phyloP scores from a whole-genome alignment of 305 asterid genomes.

The Solanum chacoense region DNA sequence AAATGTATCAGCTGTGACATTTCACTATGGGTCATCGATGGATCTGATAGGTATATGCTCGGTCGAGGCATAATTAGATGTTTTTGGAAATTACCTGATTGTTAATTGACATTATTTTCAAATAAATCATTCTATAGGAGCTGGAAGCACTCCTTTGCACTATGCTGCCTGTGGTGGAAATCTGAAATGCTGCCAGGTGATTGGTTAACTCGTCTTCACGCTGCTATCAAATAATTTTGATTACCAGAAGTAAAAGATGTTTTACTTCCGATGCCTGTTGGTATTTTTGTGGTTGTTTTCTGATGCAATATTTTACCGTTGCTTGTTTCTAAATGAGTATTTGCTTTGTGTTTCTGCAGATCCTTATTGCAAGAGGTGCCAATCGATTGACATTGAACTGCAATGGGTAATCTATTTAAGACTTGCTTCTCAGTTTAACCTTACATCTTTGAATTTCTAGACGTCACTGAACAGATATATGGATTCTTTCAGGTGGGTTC shows the following conservation, averaged over 20 bases:
- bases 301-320: not conserved
- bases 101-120: not conserved
- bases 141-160: constrained; percentile 98
- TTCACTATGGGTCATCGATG: constrained; percentile 90
- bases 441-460: not conserved
- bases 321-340: not conserved
- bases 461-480: not conserved
- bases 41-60: constrained; percentile 69
- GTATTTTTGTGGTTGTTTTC: not conserved
- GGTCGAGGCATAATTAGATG: not conserved
- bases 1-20: constrained; percentile 65
- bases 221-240: not conserved
- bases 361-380: constrained; percentile 82
- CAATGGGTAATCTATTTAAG: constrained; percentile 55
- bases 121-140: constrained; percentile 35
- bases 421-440: constrained; percentile 1
- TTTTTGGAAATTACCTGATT: not conserved
- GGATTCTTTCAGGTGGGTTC: constrained; percentile 71
- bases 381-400: constrained; percentile 82
- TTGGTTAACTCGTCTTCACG: not conserved
- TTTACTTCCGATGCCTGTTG: not conserved
- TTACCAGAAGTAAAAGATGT: not conserved
- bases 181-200: constrained; percentile 93
- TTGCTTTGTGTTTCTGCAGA: constrained; percentile 34
- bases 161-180: constrained; percentile 99